Conservation (phyloP, 1,284 basidiomycete genomes). For the Phlebopus sp. region DNA sequence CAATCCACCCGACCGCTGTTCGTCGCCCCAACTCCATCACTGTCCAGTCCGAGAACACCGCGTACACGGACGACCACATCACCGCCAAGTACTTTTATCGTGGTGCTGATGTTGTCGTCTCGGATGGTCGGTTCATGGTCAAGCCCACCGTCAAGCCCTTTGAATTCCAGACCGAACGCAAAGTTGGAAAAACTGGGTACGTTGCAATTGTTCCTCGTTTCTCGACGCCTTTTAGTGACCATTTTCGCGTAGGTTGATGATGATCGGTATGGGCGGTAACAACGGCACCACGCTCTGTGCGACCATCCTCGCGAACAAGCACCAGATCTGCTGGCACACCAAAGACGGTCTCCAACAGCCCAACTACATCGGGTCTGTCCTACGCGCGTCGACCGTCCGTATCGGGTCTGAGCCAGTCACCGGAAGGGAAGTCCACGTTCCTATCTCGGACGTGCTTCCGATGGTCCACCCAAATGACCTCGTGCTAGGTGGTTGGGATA, state of each 20-base stretch:
- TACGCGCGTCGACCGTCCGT: constrained; percentile 93
- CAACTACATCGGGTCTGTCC: constrained; percentile 94
- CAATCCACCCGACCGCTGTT: constrained; percentile 83
- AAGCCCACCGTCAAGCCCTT: constrained; percentile 76
- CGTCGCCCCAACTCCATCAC: constrained; percentile 76
- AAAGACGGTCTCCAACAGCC: constrained; percentile 91
- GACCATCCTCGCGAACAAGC: constrained; percentile 93
- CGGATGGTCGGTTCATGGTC: constrained; percentile 72
- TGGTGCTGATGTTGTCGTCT: constrained; percentile 70
- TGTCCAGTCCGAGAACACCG: constrained; percentile 82
- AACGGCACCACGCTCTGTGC: constrained; percentile 95
- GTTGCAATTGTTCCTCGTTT: constrained; percentile 32
- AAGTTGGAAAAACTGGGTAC: constrained; percentile 91
- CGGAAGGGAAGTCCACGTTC: constrained; percentile 92
- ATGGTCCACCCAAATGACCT: constrained; percentile 99
- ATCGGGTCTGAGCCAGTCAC: constrained; percentile 82
- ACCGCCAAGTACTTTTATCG: constrained; percentile 84
- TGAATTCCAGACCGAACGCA: constrained; percentile 90
- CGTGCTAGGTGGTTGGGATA: constrained; percentile 98
- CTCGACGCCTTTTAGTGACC: constrained; percentile 9
- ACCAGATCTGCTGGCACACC: constrained; percentile 95
- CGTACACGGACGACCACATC: constrained; percentile 81
- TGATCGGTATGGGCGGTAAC: constrained; percentile 97
- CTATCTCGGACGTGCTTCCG: constrained; percentile 90
- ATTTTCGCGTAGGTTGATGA: constrained; percentile 71